Evolutionary conservation across 352 stramenopile genomes (phyloP), one percentile per base, ranked within the genome.

Genomic region (Aphanomyces invadans): DNA sequence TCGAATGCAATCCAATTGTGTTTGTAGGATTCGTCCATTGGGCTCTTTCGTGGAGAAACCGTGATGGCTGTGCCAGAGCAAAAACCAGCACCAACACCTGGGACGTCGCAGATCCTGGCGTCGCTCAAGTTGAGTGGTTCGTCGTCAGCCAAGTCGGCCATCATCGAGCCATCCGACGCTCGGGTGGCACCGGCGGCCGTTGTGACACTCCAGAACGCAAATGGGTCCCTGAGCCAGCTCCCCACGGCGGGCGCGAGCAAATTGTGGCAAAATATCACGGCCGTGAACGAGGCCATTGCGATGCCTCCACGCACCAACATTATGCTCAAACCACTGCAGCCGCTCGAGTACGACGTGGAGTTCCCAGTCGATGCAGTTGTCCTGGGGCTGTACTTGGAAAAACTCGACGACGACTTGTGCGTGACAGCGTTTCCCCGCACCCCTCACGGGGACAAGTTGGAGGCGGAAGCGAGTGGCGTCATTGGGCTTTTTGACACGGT

Each of bases 381-480:
- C 28, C 78, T 92, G 21, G 84, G 84, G 4, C 87, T 92, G 76
- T 90, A 87, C 68, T 72, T 92, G 60, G 78, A 90, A 49, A 90
- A 90, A 62, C 71, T 91, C 60, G 84, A 78, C 42, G 76, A 71
- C 23, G 80, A 91, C 31, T 62, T 92, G 59, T 91, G 82, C 60
- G 81, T 92, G 36, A 90, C 82, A 36, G 84, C 76, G 65, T 92
- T 92, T 55, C 84, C 84, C 11, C 78, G 82, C 32, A 76, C 76
- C 36, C 74, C 78, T 10, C 77, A 81, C 36, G 82, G 79, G 25
- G 84, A 83, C 25, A 70, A 80, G 55, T 89, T 92, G 55, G 81
- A 81, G n/a, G 84, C 84, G 11, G 84, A 92, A 71, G 86, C 80
- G 65, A 86, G 79, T 49, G 80, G 82, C 9, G 71, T 87, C 61